Conservation (phyloP, 2,329 filamentous ascomycete species). For the Falciphora oryzae region DNA sequence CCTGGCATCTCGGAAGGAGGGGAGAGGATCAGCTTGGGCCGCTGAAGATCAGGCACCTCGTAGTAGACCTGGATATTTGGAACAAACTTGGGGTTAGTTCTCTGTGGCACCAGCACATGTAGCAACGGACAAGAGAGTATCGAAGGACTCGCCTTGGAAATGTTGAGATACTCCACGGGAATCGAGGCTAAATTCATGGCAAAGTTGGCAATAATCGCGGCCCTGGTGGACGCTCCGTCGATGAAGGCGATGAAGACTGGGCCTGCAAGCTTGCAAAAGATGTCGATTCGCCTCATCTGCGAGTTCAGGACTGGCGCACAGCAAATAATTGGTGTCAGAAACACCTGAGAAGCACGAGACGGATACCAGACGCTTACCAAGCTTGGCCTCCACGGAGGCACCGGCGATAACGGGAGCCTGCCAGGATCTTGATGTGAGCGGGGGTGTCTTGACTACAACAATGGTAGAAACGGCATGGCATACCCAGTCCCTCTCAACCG, state of each 20-base stretch:
- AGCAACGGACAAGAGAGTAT: background rate
- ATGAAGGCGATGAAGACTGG: constrained; percentile 46
- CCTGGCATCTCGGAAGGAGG: background rate
- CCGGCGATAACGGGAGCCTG: background rate
- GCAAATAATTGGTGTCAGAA: background rate
- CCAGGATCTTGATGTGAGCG: background rate
- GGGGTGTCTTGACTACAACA: too few species aligned
- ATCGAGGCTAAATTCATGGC: constrained; percentile 42
- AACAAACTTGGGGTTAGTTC: background rate
- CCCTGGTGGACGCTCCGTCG: constrained; percentile 35
- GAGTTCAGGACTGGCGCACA: constrained; percentile 38
- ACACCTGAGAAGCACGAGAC: background rate
- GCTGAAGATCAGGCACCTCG: constrained; percentile 16
- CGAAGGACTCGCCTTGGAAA: constrained; percentile 31
- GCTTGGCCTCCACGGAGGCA: background rate
- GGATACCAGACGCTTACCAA: background rate
- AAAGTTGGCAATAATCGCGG: constrained; percentile 41
- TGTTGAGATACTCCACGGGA: constrained; percentile 37
- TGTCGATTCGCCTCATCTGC: constrained; percentile 51
- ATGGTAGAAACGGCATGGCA: background rate
- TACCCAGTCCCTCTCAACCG: constrained; percentile 68
- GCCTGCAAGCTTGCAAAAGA: constrained; percentile 51
- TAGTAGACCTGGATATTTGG: constrained; percentile 19
- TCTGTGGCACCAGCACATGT: background rate
- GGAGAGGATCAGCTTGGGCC: background rate